These are phyloP conservation scores for Russula dissimulans DNA, from an alignment of 768 basidiomycete species.

Conservation along the genomic window DNA sequence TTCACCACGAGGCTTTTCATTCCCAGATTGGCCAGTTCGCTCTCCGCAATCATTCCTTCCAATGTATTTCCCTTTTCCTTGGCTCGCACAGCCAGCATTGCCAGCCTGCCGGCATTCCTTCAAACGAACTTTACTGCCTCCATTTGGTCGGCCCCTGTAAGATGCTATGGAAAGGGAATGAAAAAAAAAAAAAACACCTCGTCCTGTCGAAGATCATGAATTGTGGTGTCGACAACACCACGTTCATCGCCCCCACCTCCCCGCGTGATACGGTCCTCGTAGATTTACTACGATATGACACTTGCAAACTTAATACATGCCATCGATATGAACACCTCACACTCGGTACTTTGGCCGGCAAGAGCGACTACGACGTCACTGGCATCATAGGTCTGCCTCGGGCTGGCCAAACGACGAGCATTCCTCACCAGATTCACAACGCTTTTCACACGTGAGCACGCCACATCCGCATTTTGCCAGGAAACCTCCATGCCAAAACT, in stretches of 20 bases:
- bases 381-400: conserved; percentile 17
- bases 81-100: not conserved
- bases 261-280: conserved; percentile 7
- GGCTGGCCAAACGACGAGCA: conserved; percentile 18
- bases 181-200: not conserved
- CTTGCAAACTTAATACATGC: conserved; percentile 3
- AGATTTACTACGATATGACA: conserved; percentile 14
- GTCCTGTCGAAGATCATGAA: not conserved
- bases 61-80: conserved; percentile 4
- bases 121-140: conserved; percentile 8
- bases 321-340: conserved; percentile 15
- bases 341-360: not conserved
- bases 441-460: conserved; percentile 19
- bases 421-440: conserved; percentile 19
- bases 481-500: conserved; percentile 14
- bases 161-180: not conserved
- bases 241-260: conserved; percentile 2
- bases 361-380: conserved; percentile 13
- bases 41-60: conserved; percentile 6
- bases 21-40: conserved; percentile 10
- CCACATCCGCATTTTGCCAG: conserved; percentile 19
- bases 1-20: conserved; percentile 2
- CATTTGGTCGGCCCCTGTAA: conserved; percentile 1
- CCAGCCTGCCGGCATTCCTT: conserved; percentile 11
- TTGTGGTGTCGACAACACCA: not conserved